These are phyloP conservation scores for Rhizoctonia solani DNA, from an alignment of 1,284 basidiomycete species.

Conservation along the genomic window DNA sequence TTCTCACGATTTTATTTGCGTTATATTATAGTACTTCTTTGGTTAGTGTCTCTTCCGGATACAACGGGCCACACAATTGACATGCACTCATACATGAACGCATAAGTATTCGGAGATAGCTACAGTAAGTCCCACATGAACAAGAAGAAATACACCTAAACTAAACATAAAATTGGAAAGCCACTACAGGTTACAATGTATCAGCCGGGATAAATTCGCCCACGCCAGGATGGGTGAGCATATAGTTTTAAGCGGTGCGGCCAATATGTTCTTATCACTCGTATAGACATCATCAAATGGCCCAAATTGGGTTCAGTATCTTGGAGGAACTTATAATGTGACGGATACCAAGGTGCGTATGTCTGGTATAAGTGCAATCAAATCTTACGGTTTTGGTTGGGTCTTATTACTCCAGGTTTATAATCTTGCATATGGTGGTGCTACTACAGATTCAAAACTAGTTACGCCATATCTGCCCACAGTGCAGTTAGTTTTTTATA, in stretches of 20 bases:
- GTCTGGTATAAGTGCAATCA: background rate
- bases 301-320: conserved; percentile 63
- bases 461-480: conserved; percentile 60
- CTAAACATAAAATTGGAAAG: background rate
- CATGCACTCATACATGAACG: background rate
- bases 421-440: conserved; percentile 63
- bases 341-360: conserved; percentile 54
- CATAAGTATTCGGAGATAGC: conserved; percentile 50
- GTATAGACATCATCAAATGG: conserved; percentile 62
- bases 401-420: conserved; percentile 51
- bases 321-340: conserved; percentile 61
- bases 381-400: background rate
- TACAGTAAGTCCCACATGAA: conserved; percentile 44
- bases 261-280: background rate
- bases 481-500: conserved; percentile 52
- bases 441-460: conserved; percentile 63
- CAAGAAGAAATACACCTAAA: background rate
- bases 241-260: background rate
- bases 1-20: background rate
- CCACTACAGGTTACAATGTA: conserved; percentile 59
- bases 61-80: too few relatives aligned
- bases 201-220: conserved; percentile 60
- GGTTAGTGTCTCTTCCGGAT: background rate
- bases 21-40: conserved; percentile 4
- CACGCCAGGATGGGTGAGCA: conserved; percentile 57